Conservation (phyloP, 2,329 filamentous ascomycete genomes). For the Tolypocladium paradoxum region DNA sequence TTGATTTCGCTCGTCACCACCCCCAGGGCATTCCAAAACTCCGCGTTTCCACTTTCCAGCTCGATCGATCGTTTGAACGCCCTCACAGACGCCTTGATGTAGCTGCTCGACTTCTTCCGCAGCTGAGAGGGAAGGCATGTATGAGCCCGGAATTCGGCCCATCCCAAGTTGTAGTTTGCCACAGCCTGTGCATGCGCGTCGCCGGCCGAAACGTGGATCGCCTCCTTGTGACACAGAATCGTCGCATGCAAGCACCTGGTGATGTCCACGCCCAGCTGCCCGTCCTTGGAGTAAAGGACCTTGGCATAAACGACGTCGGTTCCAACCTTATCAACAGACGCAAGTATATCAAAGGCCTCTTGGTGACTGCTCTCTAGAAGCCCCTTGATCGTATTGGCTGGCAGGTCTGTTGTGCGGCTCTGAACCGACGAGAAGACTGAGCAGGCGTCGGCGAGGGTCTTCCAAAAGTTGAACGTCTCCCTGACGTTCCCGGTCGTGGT, state of each 20-base stretch:
- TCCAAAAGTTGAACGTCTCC: slow-evolving; percentile 90
- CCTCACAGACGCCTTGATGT: slow-evolving; percentile 70
- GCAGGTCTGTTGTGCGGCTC: slow-evolving; percentile 52
- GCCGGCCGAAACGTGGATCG: slow-evolving; percentile 58
- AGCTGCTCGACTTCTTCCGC: slow-evolving; percentile 51
- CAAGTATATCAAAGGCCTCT: slow-evolving; percentile 48
- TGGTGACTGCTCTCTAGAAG: slow-evolving; percentile 47
- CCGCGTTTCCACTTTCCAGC: slow-evolving; percentile 82
- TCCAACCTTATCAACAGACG: slow-evolving; percentile 56
- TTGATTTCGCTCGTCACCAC: slow-evolving; percentile 82
- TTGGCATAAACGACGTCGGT: slow-evolving; percentile 33
- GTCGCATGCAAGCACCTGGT: slow-evolving; percentile 56
- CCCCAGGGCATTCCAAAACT: slow-evolving; percentile 95
- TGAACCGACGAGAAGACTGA: slow-evolving; percentile 74
- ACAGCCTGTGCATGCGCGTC: slow-evolving; percentile 85
- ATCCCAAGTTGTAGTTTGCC: slow-evolving; percentile 95
- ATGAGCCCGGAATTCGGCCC: slow-evolving; percentile 81
- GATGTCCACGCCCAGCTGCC: slow-evolving; percentile 38
- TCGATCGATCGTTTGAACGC: slow-evolving; percentile 96
- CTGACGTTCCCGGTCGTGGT: slow-evolving; percentile 49
- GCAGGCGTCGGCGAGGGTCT: slow-evolving; percentile 79
- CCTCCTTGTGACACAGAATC: slow-evolving; percentile 79
- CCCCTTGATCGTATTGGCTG: slow-evolving; percentile 41
- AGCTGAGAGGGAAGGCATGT: slow-evolving; percentile 44
- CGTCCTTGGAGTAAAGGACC: slow-evolving; percentile 34